Conservation (phyloP, 2,329 filamentous ascomycete genomes). For the Byssothecium circinans region DNA sequence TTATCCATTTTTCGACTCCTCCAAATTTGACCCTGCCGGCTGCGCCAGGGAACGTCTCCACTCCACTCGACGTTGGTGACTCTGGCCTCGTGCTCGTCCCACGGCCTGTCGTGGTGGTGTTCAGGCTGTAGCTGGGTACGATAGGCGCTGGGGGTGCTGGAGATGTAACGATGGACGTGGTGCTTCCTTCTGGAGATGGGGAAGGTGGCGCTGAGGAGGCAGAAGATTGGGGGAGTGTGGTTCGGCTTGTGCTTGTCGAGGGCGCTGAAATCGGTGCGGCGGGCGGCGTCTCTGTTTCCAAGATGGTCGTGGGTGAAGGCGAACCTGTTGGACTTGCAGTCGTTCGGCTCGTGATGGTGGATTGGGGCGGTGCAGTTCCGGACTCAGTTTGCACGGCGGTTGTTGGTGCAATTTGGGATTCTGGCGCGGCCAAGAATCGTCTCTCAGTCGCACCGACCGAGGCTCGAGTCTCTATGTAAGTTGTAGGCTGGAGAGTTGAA, state of each 20-base stretch:
- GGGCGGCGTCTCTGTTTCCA: conserved; percentile 1
- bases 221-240: conserved; percentile 11
- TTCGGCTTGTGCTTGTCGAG: conserved; percentile 1
- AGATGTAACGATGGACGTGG: background rate
- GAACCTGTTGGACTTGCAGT: background rate
- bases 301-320: conserved; percentile 1
- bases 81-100: conserved; percentile 1
- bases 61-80: conserved; percentile 5
- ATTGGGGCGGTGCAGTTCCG: background rate
- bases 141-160: background rate
- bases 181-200: conserved; percentile 5
- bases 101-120: conserved; percentile 2
- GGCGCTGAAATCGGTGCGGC: background rate
- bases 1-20: conserved; percentile 16
- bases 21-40: conserved; percentile 12
- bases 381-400: conserved; percentile 1
- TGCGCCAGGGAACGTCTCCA: conserved; percentile 11
- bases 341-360: background rate
- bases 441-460: conserved; percentile 6
- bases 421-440: conserved; percentile 1
- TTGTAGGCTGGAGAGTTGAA: conserved; percentile 10
- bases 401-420: background rate
- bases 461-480: conserved; percentile 7
- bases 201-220: conserved; percentile 3
- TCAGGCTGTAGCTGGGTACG: conserved; percentile 1